Evolutionary conservation across 495 filamentous ascomycete genomes (phyloP).

Genomic region (Penicillium subrubescens): DNA sequence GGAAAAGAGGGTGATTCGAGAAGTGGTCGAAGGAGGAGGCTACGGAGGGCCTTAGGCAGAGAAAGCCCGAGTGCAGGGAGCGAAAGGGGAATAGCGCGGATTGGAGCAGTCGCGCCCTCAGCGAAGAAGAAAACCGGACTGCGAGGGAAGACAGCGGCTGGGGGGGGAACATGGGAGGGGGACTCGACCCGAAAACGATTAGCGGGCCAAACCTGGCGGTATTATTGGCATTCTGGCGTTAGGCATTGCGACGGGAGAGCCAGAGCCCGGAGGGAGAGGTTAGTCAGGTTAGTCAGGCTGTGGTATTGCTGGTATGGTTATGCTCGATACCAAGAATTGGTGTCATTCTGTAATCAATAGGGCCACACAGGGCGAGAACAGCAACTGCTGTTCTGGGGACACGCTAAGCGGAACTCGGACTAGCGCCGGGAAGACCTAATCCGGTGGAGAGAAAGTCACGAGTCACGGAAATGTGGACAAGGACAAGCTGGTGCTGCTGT

Average conservation of each 20-base stretch:
- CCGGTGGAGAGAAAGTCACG: slow-evolving; percentile 11
- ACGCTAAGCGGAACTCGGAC: slow-evolving; percentile 16
- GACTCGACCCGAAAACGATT: slow-evolving; percentile 21
- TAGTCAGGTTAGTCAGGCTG: slow-evolving; percentile 6
- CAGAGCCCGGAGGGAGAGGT: neutral
- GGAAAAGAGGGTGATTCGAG: slow-evolving; percentile 31
- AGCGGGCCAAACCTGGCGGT: slow-evolving; percentile 11
- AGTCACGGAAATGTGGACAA: slow-evolving; percentile 23
- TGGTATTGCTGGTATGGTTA: neutral
- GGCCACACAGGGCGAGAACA: neutral
- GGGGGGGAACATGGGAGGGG: neutral
- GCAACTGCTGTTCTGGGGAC: slow-evolving; percentile 6
- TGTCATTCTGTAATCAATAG: slow-evolving; percentile 1
- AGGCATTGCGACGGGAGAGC: neutral
- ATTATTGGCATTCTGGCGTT: slow-evolving; percentile 6
- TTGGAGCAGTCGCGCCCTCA: slow-evolving; percentile 13
- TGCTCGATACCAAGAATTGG: neutral
- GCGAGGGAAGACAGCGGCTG: neutral
- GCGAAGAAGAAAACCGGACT: slow-evolving; percentile 6
- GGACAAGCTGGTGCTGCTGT: neutral
- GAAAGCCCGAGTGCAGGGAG: slow-evolving; percentile 23
- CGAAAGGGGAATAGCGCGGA: slow-evolving; percentile 27
- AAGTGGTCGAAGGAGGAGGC: slow-evolving; percentile 32
- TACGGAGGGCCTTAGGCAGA: slow-evolving; percentile 31
- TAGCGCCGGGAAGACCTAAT: slow-evolving; percentile 20